phyloP scores from a whole-genome alignment of 2,329 filamentous ascomycete species.

The Zymoseptoria brevis region DNA sequence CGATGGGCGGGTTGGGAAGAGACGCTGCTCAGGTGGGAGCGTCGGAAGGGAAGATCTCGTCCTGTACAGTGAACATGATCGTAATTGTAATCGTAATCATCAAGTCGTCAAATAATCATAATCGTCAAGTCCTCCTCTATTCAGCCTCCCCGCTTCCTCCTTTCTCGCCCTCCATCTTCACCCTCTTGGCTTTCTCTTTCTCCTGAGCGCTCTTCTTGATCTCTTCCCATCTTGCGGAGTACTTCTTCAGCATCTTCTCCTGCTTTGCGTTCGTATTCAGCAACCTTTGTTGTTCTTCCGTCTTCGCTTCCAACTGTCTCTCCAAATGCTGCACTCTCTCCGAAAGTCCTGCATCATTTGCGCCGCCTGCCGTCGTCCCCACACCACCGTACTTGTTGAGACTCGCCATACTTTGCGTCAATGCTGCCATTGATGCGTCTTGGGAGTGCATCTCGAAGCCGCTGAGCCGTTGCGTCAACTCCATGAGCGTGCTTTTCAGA shows the following conservation, averaged over 20 bases:
- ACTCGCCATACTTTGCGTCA: conserved; percentile 68
- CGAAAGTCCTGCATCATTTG: conserved; percentile 51
- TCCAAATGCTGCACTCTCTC: conserved; percentile 43
- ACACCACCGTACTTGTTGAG: conserved; percentile 29
- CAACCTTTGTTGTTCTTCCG: conserved; percentile 55
- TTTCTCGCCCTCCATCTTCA: not conserved
- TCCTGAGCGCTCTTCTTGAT: conserved; percentile 54
- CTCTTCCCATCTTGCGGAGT: conserved; percentile 60
- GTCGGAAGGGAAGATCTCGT: not conserved
- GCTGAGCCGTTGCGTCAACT: conserved; percentile 76
- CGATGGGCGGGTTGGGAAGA: not conserved
- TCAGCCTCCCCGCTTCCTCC: not conserved
- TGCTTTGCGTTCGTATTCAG: conserved; percentile 55
- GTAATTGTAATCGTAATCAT: not conserved
- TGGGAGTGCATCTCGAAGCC: conserved; percentile 91
- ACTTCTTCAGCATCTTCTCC: conserved; percentile 55
- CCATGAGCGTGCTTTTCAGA: conserved; percentile 77
- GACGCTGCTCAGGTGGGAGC: not conserved
- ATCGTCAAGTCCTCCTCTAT: not conserved
- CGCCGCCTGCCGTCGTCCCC: conserved; percentile 26
- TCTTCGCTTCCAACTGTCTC: conserved; percentile 51
- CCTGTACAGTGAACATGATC: not conserved
- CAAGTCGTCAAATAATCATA: not conserved
- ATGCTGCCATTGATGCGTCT: conserved; percentile 60
- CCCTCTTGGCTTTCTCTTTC: conserved; percentile 16